Conservation (phyloP, 352 stramenopile genomes). For the Phytophthora foliorum region DNA sequence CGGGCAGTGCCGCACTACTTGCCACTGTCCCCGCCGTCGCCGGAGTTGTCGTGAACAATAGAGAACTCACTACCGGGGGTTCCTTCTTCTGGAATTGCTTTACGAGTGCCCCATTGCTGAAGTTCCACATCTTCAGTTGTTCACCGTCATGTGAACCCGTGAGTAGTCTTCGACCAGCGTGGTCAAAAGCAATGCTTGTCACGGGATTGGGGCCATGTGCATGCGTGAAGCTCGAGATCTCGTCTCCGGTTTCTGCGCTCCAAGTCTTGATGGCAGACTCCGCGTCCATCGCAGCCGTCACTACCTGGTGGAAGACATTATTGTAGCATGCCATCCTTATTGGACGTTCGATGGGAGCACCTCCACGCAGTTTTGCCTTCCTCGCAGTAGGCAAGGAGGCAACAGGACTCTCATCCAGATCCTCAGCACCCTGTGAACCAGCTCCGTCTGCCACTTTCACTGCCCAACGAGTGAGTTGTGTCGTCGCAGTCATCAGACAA, state of each 20-base stretch:
- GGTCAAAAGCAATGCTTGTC: constrained; percentile 88
- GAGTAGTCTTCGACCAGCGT: constrained; percentile 76
- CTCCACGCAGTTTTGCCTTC: constrained; percentile 22
- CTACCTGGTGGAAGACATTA: constrained; percentile 85
- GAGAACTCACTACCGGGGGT: constrained; percentile 27
- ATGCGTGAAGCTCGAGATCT: constrained; percentile 84
- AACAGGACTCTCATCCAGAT: constrained; percentile 46
- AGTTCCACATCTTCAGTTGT: constrained; percentile 92
- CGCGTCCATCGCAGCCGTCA: constrained; percentile 79
- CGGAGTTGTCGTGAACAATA: constrained; percentile 35
- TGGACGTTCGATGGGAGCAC: constrained; percentile 26
- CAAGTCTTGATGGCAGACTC: constrained; percentile 87
- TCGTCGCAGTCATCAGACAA: constrained; percentile 75
- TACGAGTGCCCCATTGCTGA: constrained; percentile 87
- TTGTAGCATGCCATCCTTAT: constrained; percentile 82
- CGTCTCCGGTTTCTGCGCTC: constrained; percentile 86
- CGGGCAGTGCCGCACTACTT: constrained; percentile 19
- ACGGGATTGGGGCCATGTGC: constrained; percentile 74
- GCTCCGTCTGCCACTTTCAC: constrained; percentile 59
- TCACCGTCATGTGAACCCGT: constrained; percentile 85
- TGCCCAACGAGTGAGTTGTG: constrained; percentile 73
- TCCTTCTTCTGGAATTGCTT: constrained; percentile 87
- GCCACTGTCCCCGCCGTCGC: constrained; percentile 29
- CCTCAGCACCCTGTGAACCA: constrained; percentile 49
- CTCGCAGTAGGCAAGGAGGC: background rate